Evolutionary conservation across 2,329 filamentous ascomycete genomes (phyloP).

Genomic region (Aspergillus sergii): DNA sequence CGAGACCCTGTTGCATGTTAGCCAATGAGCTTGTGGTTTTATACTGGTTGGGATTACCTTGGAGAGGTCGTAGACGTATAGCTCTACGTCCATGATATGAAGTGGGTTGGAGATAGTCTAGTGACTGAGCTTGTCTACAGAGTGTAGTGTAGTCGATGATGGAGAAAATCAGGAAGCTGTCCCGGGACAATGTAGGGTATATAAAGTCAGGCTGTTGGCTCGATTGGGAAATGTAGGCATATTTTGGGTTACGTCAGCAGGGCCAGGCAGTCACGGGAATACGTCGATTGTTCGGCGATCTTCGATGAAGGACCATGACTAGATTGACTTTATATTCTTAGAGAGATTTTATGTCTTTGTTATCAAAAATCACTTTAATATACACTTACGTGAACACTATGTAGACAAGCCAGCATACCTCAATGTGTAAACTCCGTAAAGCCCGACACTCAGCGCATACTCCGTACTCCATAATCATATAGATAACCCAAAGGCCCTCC

Average conservation of each 20-base stretch:
- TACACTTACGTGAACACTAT: not conserved
- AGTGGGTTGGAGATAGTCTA: not conserved
- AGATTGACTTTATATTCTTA: not conserved
- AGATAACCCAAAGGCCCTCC: not conserved
- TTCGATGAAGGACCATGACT: conserved; percentile 15
- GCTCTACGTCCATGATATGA: conserved; percentile 68
- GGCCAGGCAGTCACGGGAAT: conserved; percentile 10
- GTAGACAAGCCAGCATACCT: not conserved
- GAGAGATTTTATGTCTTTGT: not conserved
- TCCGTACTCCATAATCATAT: not conserved
- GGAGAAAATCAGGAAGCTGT: not conserved
- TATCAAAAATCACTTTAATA: not conserved
- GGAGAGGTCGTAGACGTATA: conserved; percentile 80
- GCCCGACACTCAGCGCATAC: not conserved
- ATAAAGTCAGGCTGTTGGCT: not conserved
- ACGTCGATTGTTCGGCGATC: conserved; percentile 11
- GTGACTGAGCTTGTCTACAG: not conserved
- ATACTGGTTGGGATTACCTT: conserved; percentile 35
- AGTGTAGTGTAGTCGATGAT: not conserved
- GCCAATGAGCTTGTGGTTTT: conserved; percentile 9
- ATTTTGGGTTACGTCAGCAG: conserved; percentile 32
- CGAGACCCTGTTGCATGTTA: conserved; percentile 52
- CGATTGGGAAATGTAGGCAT: conserved; percentile 18
- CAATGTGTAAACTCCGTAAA: not conserved
- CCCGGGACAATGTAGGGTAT: not conserved